Conservation (phyloP, 2,329 filamentous ascomycete genomes). For the Penicillium sp. region DNA sequence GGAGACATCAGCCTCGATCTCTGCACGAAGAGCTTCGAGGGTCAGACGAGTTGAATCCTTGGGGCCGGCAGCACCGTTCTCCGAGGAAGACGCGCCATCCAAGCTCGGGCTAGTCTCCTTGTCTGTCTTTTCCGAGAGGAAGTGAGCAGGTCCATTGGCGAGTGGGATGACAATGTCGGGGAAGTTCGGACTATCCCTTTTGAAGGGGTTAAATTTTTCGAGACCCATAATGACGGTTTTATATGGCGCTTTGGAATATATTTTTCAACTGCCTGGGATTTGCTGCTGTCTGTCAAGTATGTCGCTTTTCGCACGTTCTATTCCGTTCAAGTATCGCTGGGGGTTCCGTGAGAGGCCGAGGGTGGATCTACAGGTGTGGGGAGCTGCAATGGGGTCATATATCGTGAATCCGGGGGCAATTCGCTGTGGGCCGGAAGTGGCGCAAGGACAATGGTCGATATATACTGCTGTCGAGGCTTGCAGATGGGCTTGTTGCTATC, state of each 20-base stretch:
- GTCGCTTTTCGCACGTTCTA: conserved; percentile 3
- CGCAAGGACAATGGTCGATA: conserved; percentile 8
- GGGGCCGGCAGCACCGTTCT: conserved; percentile 39
- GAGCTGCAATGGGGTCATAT: conserved; percentile 9
- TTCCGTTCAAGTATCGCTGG: conserved; percentile 3
- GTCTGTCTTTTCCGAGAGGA: conserved; percentile 33
- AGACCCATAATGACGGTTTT: conserved; percentile 31
- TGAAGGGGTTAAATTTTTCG: conserved; percentile 49
- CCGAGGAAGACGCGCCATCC: conserved; percentile 35
- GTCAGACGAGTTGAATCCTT: conserved; percentile 54
- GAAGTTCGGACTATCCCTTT: conserved; percentile 52
- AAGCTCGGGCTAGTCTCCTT: conserved; percentile 37
- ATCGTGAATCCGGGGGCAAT: not conserved
- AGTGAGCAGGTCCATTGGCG: conserved; percentile 44
- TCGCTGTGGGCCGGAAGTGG: not conserved
- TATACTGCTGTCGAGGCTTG: not conserved
- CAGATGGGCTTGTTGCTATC: conserved; percentile 5
- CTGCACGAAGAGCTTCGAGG: conserved; percentile 66
- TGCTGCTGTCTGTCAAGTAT: conserved; percentile 9
- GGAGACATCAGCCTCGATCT: conserved; percentile 62
- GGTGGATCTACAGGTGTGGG: conserved; percentile 17
- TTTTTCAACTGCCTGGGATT: conserved; percentile 3
- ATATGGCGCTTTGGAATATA: conserved; percentile 18
- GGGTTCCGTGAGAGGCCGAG: not conserved
- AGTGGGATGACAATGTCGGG: conserved; percentile 54